These are phyloP conservation scores for Lumnitzera racemosa DNA, from an alignment of 345 rosid species.

Conservation along the genomic window DNA sequence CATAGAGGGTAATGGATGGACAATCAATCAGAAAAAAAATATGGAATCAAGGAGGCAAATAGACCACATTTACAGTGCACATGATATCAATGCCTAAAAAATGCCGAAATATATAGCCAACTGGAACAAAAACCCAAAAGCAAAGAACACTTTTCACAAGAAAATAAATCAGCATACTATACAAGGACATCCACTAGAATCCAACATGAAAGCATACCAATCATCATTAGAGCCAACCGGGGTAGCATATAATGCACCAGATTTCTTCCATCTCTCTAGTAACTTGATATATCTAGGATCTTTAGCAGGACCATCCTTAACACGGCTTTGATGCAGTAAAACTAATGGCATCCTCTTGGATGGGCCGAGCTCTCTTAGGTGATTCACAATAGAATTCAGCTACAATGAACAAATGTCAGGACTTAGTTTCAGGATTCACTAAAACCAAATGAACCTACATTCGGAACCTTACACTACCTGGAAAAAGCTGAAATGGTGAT, in stretches of 20 bases:
- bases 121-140: too few relatives aligned
- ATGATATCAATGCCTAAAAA: too few relatives aligned
- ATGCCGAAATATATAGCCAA: too few relatives aligned
- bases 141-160: too few relatives aligned
- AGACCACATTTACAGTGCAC: too few relatives aligned
- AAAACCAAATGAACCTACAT: not conserved
- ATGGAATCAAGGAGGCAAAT: too few relatives aligned
- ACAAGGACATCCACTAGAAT: not conserved
- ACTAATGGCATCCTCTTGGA: slow-evolving; percentile 72
- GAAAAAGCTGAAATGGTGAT: slow-evolving; percentile 45
- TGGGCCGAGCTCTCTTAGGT: slow-evolving; percentile 49
- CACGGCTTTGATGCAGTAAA: slow-evolving; percentile 73
- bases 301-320: slow-evolving; percentile 56
- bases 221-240: slow-evolving; percentile 96
- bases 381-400: slow-evolving; percentile 56
- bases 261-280: slow-evolving; percentile 59
- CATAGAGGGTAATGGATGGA: too few relatives aligned
- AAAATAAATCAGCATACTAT: too few relatives aligned
- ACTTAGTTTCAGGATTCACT: not conserved
- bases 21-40: too few relatives aligned
- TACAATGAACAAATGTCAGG: slow-evolving; percentile 20
- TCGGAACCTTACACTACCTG: slow-evolving; percentile 35
- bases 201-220: slow-evolving; percentile 42
- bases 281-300: slow-evolving; percentile 52
- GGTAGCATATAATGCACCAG: slow-evolving; percentile 78